Evolutionary conservation across 495 filamentous ascomycete species (phyloP).

Genomic region (Tuber brumale): DNA sequence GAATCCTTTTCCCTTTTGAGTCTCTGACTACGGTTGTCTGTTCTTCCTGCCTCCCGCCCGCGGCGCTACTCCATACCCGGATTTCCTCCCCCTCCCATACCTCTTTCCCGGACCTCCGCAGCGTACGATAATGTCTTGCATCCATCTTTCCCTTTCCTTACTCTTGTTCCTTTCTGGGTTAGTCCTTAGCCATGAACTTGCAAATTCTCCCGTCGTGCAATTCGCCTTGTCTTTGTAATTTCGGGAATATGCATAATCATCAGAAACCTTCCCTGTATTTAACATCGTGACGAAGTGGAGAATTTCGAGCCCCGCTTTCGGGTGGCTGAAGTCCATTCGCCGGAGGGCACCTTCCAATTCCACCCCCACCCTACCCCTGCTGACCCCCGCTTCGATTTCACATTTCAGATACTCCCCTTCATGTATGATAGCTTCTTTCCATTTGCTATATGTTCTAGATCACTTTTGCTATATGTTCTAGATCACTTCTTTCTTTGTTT

Average conservation of each 20-base stretch:
- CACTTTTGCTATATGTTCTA: neutral
- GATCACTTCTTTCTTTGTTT: no score
- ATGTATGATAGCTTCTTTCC: neutral
- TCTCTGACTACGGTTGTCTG: no score
- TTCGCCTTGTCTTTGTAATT: neutral
- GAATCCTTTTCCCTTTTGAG: no score
- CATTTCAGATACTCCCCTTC: neutral
- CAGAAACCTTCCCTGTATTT: neutral
- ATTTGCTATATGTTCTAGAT: no score
- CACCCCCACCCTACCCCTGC: fast-evolving
- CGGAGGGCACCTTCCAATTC: neutral
- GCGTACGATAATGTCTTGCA: no score
- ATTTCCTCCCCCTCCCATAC: no score
- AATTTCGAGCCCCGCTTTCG: neutral
- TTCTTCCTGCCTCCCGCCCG: no score
- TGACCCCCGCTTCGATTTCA: neutral
- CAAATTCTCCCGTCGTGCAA: neutral
- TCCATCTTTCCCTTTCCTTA: no score
- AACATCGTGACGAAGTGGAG: neutral
- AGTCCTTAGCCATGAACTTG: neutral
- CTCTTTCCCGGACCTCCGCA: no score
- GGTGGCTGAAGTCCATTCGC: no score
- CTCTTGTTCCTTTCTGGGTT: neutral
- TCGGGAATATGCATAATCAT: neutral
- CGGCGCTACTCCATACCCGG: no score